Evolutionary conservation across 345 rosid genomes (phyloP).

Genomic region (Microcos paniculata): DNA sequence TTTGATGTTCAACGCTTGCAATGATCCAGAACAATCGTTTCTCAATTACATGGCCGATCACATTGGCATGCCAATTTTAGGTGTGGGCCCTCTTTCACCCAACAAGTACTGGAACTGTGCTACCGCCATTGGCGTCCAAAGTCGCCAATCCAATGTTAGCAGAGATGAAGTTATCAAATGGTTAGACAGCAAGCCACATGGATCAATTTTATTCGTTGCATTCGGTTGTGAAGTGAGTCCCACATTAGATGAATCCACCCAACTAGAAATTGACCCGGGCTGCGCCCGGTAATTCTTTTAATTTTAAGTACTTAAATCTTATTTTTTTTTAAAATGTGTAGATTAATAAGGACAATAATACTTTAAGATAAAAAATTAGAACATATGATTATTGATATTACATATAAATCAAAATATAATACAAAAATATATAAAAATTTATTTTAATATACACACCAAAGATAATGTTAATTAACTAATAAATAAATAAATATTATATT

Average conservation of each 20-base stretch:
- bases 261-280: too few species aligned
- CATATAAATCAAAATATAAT: too few species aligned
- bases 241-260: conserved; percentile 24
- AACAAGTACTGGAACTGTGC: background rate
- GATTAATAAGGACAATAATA: too few species aligned
- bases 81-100: background rate
- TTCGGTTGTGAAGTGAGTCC: conserved; percentile 47
- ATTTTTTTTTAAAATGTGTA: too few species aligned
- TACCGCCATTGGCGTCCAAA: background rate
- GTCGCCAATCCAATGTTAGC: background rate
- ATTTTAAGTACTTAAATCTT: too few species aligned
- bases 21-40: conserved; percentile 8
- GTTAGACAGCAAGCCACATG: conserved; percentile 5
- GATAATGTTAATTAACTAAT: too few species aligned
- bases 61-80: background rate
- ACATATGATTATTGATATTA: too few species aligned
- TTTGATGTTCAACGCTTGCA: conserved; percentile 18
- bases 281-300: too few species aligned
- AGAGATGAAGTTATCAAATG: conserved; percentile 4
- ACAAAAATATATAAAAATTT: too few species aligned
- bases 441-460: too few species aligned
- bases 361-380: too few species aligned
- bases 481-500: too few species aligned
- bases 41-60: conserved; percentile 5
- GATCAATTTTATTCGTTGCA: conserved; percentile 42